Evolutionary conservation across 2,329 filamentous ascomycete species (phyloP).

Genomic region (Thielaviopsis populi): DNA sequence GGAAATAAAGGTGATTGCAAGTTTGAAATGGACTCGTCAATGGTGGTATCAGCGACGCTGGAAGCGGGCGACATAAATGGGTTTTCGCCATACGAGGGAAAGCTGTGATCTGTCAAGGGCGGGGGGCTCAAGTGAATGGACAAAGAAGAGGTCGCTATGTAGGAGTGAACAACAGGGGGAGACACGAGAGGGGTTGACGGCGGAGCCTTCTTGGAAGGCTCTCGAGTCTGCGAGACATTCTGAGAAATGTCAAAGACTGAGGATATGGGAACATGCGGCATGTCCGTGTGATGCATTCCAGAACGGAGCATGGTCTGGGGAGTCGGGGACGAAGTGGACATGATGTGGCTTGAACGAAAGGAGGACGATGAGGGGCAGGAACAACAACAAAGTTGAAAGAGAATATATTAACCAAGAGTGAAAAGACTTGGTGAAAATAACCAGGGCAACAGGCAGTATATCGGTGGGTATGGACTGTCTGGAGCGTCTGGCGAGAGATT

Average conservation of each 20-base stretch:
- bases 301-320: conserved; percentile 1
- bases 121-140: conserved; percentile 7
- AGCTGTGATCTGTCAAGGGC: conserved; percentile 1
- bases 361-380: background rate
- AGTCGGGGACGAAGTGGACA: background rate
- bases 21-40: conserved; percentile 1
- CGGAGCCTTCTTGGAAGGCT: background rate
- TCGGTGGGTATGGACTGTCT: background rate
- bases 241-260: conserved; percentile 14
- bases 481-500: background rate
- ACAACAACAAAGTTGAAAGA: background rate
- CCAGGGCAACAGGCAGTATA: background rate
- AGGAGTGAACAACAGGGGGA: conserved; percentile 12
- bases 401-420: background rate
- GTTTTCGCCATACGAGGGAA: background rate
- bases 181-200: conserved; percentile 12
- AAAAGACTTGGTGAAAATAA: background rate
- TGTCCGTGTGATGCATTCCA: background rate
- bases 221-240: conserved; percentile 12
- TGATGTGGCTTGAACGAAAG: background rate
- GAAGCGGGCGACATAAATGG: conserved; percentile 13
- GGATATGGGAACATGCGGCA: conserved; percentile 5
- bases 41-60: conserved; percentile 7
- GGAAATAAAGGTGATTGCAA: conserved; percentile 1
- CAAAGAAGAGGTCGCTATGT: conserved; percentile 3